Conservation (phyloP, 345 rosid species). For the Lepidium aucheri region DNA sequence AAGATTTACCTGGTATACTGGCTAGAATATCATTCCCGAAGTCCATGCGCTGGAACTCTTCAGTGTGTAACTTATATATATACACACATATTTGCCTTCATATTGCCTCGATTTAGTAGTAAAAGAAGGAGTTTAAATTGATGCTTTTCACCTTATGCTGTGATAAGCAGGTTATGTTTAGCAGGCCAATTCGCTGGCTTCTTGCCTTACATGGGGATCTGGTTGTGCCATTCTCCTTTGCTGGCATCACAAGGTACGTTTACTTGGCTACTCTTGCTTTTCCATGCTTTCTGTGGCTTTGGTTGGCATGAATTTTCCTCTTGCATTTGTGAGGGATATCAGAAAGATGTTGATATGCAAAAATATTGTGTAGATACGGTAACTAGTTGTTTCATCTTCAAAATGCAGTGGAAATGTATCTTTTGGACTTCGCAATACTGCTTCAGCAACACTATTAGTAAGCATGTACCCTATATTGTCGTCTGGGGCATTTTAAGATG, state of each 20-base stretch:
- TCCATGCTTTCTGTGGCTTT: not conserved
- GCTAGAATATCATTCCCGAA: conserved; percentile 80
- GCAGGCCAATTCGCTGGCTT: conserved; percentile 96
- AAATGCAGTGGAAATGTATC: conserved; percentile 71
- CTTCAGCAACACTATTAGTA: conserved; percentile 61
- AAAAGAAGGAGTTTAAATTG: not conserved
- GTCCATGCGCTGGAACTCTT: conserved; percentile 97
- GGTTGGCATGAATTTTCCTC: not conserved
- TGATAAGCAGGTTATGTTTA: conserved; percentile 62
- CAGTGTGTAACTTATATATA: conserved; percentile 34
- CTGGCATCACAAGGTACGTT: conserved; percentile 72
- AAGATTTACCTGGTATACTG: conserved; percentile 63
- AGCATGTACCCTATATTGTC: conserved; percentile 14
- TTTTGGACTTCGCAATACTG: conserved; percentile 80
- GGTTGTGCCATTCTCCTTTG: conserved; percentile 73
- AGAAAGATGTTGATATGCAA: not conserved
- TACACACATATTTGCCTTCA: not conserved
- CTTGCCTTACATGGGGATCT: conserved; percentile 84
- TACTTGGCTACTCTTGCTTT: conserved; percentile 11
- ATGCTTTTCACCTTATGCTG: conserved; percentile 8
- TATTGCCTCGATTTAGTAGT: not conserved
- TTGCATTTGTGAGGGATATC: not conserved
- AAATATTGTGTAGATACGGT: not conserved
- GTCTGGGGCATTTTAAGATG: conserved; percentile 1
- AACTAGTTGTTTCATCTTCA: conserved; percentile 8